These are phyloP conservation scores for Trifolium dubium DNA, from an alignment of 306 rosid species.

Conservation along the genomic window DNA sequence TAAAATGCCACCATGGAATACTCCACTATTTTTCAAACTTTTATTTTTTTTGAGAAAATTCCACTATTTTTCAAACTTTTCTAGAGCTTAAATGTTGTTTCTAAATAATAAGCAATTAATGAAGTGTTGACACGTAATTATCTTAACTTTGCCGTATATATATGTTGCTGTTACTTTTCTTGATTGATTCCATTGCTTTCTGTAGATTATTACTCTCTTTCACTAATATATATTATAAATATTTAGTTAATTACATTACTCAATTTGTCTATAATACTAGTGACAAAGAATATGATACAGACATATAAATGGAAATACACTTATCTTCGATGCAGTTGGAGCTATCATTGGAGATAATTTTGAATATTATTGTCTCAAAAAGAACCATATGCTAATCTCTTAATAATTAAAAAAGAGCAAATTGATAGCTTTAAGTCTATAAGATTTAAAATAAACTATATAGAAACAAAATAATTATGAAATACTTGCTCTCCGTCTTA, in stretches of 20 bases:
- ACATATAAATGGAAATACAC: slow-evolving; percentile 10
- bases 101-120: background rate
- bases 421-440: background rate
- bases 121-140: slow-evolving; percentile 3
- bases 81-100: background rate
- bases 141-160: background rate
- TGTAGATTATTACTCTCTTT: background rate
- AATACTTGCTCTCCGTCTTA: background rate
- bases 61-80: background rate
- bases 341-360: slow-evolving; percentile 9
- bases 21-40: background rate
- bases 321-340: slow-evolving; percentile 1
- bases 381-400: background rate
- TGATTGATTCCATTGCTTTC: background rate
- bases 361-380: slow-evolving; percentile 16
- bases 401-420: background rate
- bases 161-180: background rate
- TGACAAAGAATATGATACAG: background rate
- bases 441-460: background rate
- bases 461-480: background rate
- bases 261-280: background rate
- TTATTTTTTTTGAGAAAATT: too few species aligned
- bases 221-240: background rate
- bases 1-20: background rate
- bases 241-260: background rate